Conservation (phyloP, 2,329 filamentous ascomycete species). For the Curvularia lunata region DNA sequence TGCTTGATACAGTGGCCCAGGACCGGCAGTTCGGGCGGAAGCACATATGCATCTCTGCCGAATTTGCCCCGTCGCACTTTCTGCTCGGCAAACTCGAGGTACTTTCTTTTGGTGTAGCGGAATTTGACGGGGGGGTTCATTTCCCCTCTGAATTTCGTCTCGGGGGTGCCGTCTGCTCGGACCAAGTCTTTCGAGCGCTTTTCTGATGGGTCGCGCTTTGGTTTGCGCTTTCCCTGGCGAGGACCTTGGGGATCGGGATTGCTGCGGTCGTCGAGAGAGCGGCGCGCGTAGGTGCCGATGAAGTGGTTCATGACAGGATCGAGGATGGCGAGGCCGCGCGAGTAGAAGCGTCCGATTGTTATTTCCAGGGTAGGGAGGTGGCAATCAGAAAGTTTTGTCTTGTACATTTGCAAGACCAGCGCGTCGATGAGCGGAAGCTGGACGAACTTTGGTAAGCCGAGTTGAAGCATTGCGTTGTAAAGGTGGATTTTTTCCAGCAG, state of each 20-base stretch:
- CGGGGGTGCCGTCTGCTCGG: background rate
- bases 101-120: background rate
- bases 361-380: slow-evolving; percentile 27
- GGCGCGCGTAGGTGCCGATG: slow-evolving; percentile 22
- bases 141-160: background rate
- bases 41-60: slow-evolving; percentile 8
- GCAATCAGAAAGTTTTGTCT: slow-evolving; percentile 9
- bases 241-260: background rate
- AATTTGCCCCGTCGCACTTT: background rate
- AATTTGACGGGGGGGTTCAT: background rate
- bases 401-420: slow-evolving; percentile 25
- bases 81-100: background rate
- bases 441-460: slow-evolving; percentile 19
- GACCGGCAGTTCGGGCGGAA: slow-evolving; percentile 21
- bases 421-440: slow-evolving; percentile 21
- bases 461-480: slow-evolving; percentile 31
- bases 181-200: background rate
- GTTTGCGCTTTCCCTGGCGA: background rate
- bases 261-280: slow-evolving; percentile 13
- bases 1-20: slow-evolving; percentile 23
- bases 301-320: slow-evolving; percentile 30
- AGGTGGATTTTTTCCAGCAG: slow-evolving; percentile 28
- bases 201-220: background rate
- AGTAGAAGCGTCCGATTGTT: slow-evolving; percentile 26
- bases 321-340: slow-evolving; percentile 19